Percentiles rank a stretch among this genome's conserved stretches.
These are phyloP conservation scores for Penicillium sp. DNA, from an alignment of 2,329 filamentous ascomycete genomes.

Conservation along the genomic window DNA sequence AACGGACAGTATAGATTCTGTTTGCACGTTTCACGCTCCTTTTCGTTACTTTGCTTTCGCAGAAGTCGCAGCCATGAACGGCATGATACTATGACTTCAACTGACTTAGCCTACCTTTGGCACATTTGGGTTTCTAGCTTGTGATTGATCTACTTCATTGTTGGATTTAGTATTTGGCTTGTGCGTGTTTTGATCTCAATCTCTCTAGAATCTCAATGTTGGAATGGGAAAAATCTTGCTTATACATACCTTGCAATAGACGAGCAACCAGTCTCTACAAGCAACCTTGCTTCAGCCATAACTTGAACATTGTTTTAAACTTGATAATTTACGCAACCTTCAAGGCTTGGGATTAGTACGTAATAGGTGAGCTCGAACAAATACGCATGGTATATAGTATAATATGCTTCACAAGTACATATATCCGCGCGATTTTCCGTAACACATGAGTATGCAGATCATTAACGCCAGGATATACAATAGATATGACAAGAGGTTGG, in stretches of 20 bases:
- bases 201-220: neutral
- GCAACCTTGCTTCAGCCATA: neutral
- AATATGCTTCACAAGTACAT: neutral
- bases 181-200: neutral
- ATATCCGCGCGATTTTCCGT: neutral
- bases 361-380: neutral
- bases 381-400: neutral
- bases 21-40: neutral
- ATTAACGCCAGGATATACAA: neutral
- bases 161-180: neutral
- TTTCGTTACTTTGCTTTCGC: neutral
- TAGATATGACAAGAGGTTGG: neutral
- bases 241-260: neutral
- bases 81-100: constrained; percentile 13
- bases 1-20: constrained; percentile 8
- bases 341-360: neutral
- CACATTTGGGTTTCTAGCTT: neutral
- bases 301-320: neutral
- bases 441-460: neutral
- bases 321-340: neutral
- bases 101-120: neutral
- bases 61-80: neutral
- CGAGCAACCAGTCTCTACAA: neutral
- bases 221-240: neutral
- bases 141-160: neutral